Evolutionary conservation across 2,329 filamentous ascomycete species (phyloP).

Genomic region (Endoconidiophora polonica): DNA sequence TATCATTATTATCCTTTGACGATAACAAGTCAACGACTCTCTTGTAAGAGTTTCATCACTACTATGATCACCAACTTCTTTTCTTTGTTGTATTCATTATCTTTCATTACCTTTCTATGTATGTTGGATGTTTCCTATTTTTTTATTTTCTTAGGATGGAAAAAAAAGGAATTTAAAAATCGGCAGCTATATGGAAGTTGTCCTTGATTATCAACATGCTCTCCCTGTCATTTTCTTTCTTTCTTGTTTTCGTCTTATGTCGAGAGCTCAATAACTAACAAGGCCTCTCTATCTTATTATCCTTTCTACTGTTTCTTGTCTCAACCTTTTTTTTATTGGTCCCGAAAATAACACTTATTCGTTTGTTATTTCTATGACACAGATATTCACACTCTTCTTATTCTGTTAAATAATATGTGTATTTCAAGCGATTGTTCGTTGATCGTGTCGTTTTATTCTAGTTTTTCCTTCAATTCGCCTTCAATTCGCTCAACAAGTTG

Average conservation of each 20-base stretch:
- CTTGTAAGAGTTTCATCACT: background rate
- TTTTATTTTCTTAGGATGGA: background rate
- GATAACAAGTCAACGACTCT: background rate
- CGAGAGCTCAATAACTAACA: too few relatives aligned
- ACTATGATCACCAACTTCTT: background rate
- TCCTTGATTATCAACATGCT: background rate
- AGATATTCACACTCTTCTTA: too few relatives aligned
- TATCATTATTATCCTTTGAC: background rate
- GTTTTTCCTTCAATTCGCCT: background rate
- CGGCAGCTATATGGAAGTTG: background rate
- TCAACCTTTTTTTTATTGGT: too few relatives aligned
- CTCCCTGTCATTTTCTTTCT: conserved; percentile 17
- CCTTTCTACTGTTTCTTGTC: too few relatives aligned
- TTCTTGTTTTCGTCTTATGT: conserved; percentile 14
- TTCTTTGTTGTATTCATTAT: background rate
- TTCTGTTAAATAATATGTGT: too few relatives aligned
- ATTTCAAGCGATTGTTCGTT: too few relatives aligned
- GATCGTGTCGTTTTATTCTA: background rate
- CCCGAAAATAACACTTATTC: background rate
- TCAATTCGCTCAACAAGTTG: background rate
- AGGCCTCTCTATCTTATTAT: too few relatives aligned
- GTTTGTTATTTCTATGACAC: too few relatives aligned
- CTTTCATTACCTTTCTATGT: background rate
- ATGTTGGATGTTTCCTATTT: background rate
- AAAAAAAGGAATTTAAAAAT: background rate